Conservation (phyloP, 2,329 filamentous ascomycete species). For the Fonsecaea nubica region DNA sequence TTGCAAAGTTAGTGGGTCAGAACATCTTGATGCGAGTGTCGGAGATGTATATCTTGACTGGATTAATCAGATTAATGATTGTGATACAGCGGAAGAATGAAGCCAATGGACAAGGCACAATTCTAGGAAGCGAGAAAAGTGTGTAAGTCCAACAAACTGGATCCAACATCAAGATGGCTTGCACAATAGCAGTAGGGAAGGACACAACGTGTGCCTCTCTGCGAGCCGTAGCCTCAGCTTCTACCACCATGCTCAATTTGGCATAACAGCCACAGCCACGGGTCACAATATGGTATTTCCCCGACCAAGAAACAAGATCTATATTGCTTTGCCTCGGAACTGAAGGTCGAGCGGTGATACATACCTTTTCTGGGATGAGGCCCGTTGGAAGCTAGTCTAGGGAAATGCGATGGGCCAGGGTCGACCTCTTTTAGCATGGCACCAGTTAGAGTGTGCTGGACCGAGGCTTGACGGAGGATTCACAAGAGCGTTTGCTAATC, state of each 20-base stretch:
- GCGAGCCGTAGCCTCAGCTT: background rate
- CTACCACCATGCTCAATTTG: background rate
- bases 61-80: background rate
- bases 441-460: background rate
- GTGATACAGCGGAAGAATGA: background rate
- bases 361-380: conserved; percentile 12
- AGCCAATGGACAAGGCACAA: background rate
- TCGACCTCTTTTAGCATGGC: background rate
- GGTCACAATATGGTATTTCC: background rate
- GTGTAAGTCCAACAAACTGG: too few relatives aligned
- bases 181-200: too few relatives aligned
- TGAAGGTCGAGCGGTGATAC: background rate
- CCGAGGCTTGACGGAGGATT: background rate
- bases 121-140: background rate
- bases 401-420: conserved; percentile 5
- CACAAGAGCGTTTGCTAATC: background rate
- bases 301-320: background rate
- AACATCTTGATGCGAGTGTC: background rate
- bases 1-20: background rate
- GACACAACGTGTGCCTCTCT: too few relatives aligned
- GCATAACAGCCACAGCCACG: background rate
- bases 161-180: too few relatives aligned
- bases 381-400: background rate
- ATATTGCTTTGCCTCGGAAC: background rate
- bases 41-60: background rate